phyloP scores from a whole-genome alignment of 305 asterid genomes.

The Fraxinus greggii region DNA sequence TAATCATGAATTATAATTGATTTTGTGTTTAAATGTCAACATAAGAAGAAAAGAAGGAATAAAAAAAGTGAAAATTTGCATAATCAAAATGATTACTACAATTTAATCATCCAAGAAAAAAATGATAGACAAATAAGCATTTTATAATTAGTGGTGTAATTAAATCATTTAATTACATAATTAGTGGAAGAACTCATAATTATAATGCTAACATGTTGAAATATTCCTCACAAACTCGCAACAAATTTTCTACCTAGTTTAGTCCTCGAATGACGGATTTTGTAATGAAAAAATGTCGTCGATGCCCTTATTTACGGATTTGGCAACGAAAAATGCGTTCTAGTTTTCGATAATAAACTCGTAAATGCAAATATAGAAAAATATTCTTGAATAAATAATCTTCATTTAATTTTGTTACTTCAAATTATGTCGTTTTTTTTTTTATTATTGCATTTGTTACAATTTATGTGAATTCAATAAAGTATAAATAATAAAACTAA shows the following conservation, averaged over 20 bases:
- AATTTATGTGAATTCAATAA: neutral
- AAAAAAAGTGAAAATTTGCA: neutral
- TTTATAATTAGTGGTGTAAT: neutral
- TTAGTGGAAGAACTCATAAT: neutral
- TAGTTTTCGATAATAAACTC: neutral
- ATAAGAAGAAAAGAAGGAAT: neutral
- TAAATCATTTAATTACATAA: neutral
- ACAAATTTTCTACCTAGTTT: neutral
- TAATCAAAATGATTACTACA: neutral
- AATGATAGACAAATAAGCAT: neutral
- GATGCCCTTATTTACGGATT: neutral
- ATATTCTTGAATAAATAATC: neutral
- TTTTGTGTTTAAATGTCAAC: slow-evolving; percentile 18
- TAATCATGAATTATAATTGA: slow-evolving; percentile 21
- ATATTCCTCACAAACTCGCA: neutral
- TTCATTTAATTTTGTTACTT: neutral
- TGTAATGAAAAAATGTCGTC: neutral
- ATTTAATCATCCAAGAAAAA: neutral
- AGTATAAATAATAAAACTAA: neutral
- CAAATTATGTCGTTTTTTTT: neutral
- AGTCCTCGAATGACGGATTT: neutral
- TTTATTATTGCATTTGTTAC: neutral
- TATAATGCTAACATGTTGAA: neutral
- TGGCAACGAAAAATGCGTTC: neutral
- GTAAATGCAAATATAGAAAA: neutral